Conservation (phyloP, 2,329 filamentous ascomycete genomes). For the Calonectria leucothoes region DNA sequence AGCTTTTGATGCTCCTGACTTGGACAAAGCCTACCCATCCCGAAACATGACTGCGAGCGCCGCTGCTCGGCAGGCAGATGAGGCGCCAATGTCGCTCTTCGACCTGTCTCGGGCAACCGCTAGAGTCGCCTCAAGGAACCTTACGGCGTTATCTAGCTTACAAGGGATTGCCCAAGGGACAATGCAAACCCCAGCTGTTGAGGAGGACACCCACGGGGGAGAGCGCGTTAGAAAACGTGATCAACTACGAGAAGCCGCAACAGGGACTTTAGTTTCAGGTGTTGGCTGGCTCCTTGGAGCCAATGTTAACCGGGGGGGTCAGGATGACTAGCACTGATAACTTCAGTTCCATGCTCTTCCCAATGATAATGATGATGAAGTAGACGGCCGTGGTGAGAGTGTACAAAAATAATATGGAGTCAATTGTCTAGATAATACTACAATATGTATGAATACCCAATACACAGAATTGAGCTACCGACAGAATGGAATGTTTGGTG, state of each 20-base stretch:
- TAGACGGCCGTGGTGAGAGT: not conserved
- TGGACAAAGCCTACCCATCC: constrained; percentile 39
- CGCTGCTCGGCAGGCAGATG: constrained; percentile 56
- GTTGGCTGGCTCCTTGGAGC: constrained; percentile 77
- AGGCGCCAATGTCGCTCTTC: constrained; percentile 73
- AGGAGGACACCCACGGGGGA: constrained; percentile 41
- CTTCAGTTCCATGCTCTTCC: not conserved
- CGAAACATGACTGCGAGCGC: constrained; percentile 50
- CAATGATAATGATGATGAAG: not conserved
- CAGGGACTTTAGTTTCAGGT: constrained; percentile 74
- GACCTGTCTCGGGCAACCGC: constrained; percentile 73
- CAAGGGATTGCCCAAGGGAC: constrained; percentile 46
- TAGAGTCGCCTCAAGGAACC: constrained; percentile 67
- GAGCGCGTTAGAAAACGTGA: constrained; percentile 75
- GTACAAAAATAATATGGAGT: not conserved
- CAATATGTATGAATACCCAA: constrained; percentile 18
- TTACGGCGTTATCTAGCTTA: constrained; percentile 66
- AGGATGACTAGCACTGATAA: constrained; percentile 24
- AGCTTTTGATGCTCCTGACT: constrained; percentile 55
- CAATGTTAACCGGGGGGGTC: constrained; percentile 42
- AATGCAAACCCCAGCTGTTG: constrained; percentile 36
- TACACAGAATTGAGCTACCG: not conserved
- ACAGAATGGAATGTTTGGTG: not conserved
- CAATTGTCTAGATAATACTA: constrained; percentile 10
- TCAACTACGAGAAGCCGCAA: constrained; percentile 73